Base-by-base conservation (phyloP, 2,329 filamentous ascomycete species). In the Fusarium caatingaense region DNA sequence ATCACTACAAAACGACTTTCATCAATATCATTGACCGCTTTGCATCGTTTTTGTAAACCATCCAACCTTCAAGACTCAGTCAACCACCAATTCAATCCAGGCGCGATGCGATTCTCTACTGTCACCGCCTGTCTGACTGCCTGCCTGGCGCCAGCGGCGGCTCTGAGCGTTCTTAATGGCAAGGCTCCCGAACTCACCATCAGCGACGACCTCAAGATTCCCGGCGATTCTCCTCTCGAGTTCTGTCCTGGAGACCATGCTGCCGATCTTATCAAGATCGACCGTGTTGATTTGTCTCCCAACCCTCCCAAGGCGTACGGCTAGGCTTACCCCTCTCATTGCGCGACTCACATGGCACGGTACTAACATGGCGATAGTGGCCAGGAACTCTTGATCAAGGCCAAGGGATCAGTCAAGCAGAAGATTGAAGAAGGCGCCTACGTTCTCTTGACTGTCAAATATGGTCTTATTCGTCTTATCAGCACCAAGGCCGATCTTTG, bases 391-490 rank as follows among this genome's bases (percentile, higher is more conserved):
- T 84, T 86, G 63, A 97, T 99, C 83, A 88, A 89, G 70, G 96
- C 94, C 48, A 85, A 83, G 32, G 96, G 95, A 60, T 88, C 83
- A n/a, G 87, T 98, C 69, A 87, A 86, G 73, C 82, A 97, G 76
- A 82, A 86, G 54, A 89, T 99, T 70, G 87, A 89, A 58, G 79
- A 93, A 62, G 95, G 93, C 62, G 93, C 95, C 64, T 93, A 92
- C 75, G 91, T 98, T 68, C 85, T 91, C 49, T 80, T 99, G 42
- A 87, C 90, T 72, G 95, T 99, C 82, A 98, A 97, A 83, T 98
- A 97, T 80, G 95, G 95, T 65, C 86, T 97, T 72, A 98, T 99
- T 80, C 92, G 90, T 58, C 88, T 99, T 70, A 89, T 99, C 80
- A 93, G 88, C 80, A 92, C 92, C 71, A 88, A 86, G 72, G 90